Percentiles rank a stretch among this genome's conserved stretches.
Conservation (phyloP, 306 rosid genomes). For the Adenanthera pavonina region DNA sequence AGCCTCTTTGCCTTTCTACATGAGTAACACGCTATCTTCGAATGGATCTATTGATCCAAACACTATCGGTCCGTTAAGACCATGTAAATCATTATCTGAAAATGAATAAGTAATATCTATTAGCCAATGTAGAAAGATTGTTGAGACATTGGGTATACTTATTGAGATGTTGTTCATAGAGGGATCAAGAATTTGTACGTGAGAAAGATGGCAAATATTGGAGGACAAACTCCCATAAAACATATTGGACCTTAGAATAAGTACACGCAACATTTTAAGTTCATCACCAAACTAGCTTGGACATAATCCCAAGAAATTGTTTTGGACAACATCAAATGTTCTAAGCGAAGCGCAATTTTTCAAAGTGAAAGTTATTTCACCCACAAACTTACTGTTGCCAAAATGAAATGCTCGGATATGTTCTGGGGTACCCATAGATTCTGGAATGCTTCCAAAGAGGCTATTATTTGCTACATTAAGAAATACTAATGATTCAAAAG, state of each 20-base stretch:
- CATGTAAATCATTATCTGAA: too few relatives aligned
- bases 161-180: conserved; percentile 4
- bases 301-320: neutral
- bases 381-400: neutral
- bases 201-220: neutral
- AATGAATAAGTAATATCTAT: too few relatives aligned
- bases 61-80: too few relatives aligned
- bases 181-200: conserved; percentile 7
- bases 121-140: neutral
- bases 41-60: too few relatives aligned
- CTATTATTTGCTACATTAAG: neutral
- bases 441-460: conserved; percentile 17
- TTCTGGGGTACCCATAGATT: neutral
- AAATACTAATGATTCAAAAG: neutral
- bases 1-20: neutral
- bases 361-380: neutral
- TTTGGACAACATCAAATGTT: neutral
- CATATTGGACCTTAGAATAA: neutral
- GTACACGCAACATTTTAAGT: neutral
- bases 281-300: conserved; percentile 28
- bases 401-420: neutral
- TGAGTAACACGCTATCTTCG: neutral
- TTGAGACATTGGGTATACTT: neutral
- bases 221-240: conserved; percentile 9
- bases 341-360: neutral